Evolutionary conservation across 257 asterid species (phyloP), one percentile per base, ranked within the genome.

Genomic region (Gynochthodes officinalis): DNA sequence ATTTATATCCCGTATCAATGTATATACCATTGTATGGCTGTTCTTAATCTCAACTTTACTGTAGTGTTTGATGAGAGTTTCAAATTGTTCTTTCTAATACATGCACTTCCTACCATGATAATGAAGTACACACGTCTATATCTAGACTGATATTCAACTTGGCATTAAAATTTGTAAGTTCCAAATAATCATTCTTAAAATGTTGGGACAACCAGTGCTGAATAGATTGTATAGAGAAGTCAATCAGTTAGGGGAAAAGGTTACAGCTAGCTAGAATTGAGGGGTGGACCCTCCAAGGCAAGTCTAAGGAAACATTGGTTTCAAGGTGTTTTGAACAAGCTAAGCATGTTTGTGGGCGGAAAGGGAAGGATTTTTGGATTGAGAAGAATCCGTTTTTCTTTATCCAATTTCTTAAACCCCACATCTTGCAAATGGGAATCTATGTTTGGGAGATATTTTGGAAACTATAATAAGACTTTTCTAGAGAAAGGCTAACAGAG

Each of bases 301-400:
- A 49, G 39, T 52, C 52, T 23, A 70, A 75, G 69, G 83, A 77
- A 72, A 75, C 77, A 69, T 53, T 57, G 55, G 64, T 76, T 77
- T 61, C 64, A 74, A 64, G 57, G 50, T 74, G 77, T 65, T 65
- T 64, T 68, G 76, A 35, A 55, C 59, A 63, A 55, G 49, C 55
- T 55, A 43, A 43, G 8, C 68, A 40, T 55, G 6, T 67, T 5
- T 7, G 37, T 79, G 70, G 73, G 5, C n/a, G n/a, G 50, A 40
- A 28, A 46, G 69, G 66, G 72, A 54, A 53, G 63, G 65, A 71
- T 64, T 43, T 37, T 64, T 49, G 88, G 87, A 86, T 86, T 78
- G 88, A 71, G 78, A 77, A 81, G 89, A 86, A 88, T 84, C 87
- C 79, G 70, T 66, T 62, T 63, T 65, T 76, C 81, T 75, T 81